These are phyloP conservation scores for Alternaria sp. DNA, from an alignment of 2,329 filamentous ascomycete species.

Conservation along the genomic window DNA sequence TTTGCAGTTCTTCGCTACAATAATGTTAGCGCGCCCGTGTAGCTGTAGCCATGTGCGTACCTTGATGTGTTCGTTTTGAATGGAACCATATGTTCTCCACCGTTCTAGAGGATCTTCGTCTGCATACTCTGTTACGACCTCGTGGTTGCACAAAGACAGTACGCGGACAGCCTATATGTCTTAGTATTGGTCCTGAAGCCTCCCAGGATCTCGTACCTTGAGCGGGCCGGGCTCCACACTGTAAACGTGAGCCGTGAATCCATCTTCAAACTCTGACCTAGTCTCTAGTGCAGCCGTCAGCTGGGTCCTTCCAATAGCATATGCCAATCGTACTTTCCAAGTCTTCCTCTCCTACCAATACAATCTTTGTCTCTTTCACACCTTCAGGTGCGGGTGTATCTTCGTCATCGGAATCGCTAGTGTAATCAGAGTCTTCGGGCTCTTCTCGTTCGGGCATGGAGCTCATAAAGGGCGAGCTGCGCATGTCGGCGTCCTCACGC, in stretches of 20 bases:
- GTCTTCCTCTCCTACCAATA: conserved; percentile 74
- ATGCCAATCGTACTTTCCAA: conserved; percentile 64
- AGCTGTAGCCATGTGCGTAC: conserved; percentile 34
- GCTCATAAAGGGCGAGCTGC: conserved; percentile 71
- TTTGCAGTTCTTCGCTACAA: conserved; percentile 54
- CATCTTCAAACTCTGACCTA: conserved; percentile 72
- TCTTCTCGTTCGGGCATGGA: conserved; percentile 62
- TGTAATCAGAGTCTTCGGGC: conserved; percentile 37
- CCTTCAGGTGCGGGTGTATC: conserved; percentile 47
- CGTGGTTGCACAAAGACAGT: conserved; percentile 72
- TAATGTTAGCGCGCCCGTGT: conserved; percentile 18
- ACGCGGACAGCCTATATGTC: conserved; percentile 69
- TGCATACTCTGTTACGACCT: conserved; percentile 63
- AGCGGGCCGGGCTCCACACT: conserved; percentile 76
- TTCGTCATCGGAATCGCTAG: conserved; percentile 36
- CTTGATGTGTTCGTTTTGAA: conserved; percentile 74
- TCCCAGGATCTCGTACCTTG: conserved; percentile 56
- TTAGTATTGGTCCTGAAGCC: neutral
- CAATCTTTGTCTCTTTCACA: conserved; percentile 65
- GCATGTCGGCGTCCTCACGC: conserved; percentile 71
- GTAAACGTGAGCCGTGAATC: conserved; percentile 85
- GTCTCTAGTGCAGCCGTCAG: conserved; percentile 58
- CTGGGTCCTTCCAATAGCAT: neutral
- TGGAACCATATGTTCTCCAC: conserved; percentile 72
- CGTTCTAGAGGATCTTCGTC: conserved; percentile 66